Percentiles rank a stretch among this genome's conserved stretches.
Conservation (phyloP, 305 asterid species). For the Plantago coronopus region DNA sequence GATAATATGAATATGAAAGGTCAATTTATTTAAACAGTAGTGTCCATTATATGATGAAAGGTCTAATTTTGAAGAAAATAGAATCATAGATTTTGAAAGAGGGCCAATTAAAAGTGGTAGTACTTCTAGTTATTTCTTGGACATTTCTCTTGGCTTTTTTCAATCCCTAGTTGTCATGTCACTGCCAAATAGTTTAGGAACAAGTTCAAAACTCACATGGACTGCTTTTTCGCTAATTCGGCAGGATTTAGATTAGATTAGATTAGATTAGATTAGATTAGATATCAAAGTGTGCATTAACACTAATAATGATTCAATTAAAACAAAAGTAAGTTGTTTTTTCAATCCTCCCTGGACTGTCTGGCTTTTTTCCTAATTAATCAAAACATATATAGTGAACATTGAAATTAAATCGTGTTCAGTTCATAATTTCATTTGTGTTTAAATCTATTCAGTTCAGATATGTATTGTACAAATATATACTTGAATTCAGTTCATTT, state of each 20-base stretch:
- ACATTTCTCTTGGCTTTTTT: neutral
- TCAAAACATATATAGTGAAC: neutral
- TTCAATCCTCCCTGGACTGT: neutral
- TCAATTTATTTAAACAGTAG: no score
- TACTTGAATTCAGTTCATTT: no score
- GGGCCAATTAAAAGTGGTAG: neutral
- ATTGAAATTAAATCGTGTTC: no score
- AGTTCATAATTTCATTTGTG: no score
- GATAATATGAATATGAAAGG: no score
- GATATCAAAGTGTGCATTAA: neutral
- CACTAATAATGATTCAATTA: neutral
- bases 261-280: no score
- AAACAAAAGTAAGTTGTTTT: neutral
- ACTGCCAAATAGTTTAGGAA: neutral
- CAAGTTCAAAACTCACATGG: neutral
- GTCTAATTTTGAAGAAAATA: no score
- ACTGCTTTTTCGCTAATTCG: neutral
- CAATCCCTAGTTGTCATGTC: neutral
- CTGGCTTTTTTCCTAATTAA: neutral
- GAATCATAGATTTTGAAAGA: neutral
- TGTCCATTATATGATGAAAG: no score
- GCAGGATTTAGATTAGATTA: no score
- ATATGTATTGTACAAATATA: no score
- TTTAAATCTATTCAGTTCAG: no score
- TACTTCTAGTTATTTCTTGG: neutral